Conservation (phyloP, 2,329 filamentous ascomycete species). For the Zalaria obscura region DNA sequence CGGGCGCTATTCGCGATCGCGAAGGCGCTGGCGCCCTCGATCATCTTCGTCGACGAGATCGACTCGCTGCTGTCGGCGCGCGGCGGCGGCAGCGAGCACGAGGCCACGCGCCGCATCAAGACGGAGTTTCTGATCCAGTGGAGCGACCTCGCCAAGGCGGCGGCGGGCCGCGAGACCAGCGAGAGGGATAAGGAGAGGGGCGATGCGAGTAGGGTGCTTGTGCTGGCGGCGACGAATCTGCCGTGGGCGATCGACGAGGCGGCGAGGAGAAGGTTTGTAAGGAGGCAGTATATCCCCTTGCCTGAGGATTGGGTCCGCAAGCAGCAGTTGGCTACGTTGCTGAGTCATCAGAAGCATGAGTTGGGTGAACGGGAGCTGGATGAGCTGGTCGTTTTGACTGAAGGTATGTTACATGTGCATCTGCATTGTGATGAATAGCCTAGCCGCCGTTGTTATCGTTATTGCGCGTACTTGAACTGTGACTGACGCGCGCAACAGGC, state of each 20-base stretch:
- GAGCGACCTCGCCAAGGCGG: conserved; percentile 85
- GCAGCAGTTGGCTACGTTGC: conserved; percentile 61
- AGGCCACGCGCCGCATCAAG: conserved; percentile 86
- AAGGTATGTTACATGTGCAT: conserved; percentile 43
- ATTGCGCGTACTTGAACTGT: not conserved
- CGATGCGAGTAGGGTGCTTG: conserved; percentile 77
- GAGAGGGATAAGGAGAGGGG: conserved; percentile 56
- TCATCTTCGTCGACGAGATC: conserved; percentile 98
- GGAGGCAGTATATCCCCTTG: conserved; percentile 88
- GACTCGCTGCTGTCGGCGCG: conserved; percentile 81
- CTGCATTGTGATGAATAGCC: not conserved
- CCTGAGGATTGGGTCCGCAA: conserved; percentile 73
- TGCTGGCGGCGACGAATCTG: conserved; percentile 87
- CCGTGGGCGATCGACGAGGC: conserved; percentile 98
- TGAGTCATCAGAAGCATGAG: conserved; percentile 78
- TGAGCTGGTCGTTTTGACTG: conserved; percentile 62
- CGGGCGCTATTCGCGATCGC: conserved; percentile 83
- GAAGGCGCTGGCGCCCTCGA: conserved; percentile 76
- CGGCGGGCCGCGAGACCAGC: conserved; percentile 63
- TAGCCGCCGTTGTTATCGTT: no score
- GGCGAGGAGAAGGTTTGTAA: conserved; percentile 75
- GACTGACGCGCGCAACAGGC: conserved; percentile 37
- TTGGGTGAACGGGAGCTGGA: conserved; percentile 59
- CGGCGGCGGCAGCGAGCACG: conserved; percentile 73
- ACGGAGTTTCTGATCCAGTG: conserved; percentile 97